Evolutionary conservation across 2,329 filamentous ascomycete species (phyloP), one percentile per base, ranked within the genome.

Genomic region (Penicillium sp.): DNA sequence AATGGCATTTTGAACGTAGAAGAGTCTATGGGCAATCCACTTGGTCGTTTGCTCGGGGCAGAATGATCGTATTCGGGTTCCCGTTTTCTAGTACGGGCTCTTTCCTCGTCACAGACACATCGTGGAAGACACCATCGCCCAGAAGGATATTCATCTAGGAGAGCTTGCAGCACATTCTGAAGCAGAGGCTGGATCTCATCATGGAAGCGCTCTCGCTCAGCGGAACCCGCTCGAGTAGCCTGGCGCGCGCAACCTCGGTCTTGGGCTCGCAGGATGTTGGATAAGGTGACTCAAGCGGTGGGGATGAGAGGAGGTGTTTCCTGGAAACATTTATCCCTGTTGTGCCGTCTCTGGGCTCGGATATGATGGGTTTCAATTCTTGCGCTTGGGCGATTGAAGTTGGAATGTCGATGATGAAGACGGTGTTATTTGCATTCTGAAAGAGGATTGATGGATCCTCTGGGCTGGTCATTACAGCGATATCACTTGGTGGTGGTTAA

Each of bases 341-440:
- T 29, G 14, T 43, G 36, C 8, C 36, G 42, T 29, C 44, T 13
- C 10, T n/a, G 34, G 9, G 20, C 3, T 36, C 16, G 34, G 27
- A 29, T 26, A 28, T n/a, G 28, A 16, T 11, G 43, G 24, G 27
- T 40, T 42, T 26, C n/a, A 52, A 61, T 16, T 65, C 67, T 62
- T 84, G 81, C 5, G 77, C 78, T 6, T 69, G 56, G 14, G 72
- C 69, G 45, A 84, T 81, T 1, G 81, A 83, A 4, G 60, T 61
- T 2, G 81, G 80, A 8, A 82, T 76, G 56, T 84, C 81, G 24
- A 84, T 56, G 16, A 84, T 62, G 13, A 74, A 74, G 26, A 77
- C 57, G 4, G 72, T 73, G 6, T 63, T 48, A 3, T 68, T 57
- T 1, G 57, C 41, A 49, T 76, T 78, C 48, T 76, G 71, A 60